Evolutionary conservation across 495 filamentous ascomycete species (phyloP).

Genomic region (Penicillium coprophilum): DNA sequence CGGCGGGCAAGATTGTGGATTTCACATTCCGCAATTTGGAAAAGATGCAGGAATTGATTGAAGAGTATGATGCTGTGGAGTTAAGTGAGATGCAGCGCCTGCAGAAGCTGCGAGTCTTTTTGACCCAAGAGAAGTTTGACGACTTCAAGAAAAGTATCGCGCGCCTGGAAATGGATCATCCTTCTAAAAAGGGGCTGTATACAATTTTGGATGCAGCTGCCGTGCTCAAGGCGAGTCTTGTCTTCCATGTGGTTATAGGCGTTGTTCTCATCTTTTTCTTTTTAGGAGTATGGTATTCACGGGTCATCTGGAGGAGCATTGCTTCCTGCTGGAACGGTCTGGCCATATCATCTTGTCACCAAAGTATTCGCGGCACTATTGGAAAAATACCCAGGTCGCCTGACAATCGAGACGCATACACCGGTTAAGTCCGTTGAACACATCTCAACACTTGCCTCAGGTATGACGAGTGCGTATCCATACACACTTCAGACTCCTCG

Average conservation of each 20-base stretch:
- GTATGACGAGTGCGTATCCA: slow-evolving; percentile 11
- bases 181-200: slow-evolving; percentile 29
- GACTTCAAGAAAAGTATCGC: slow-evolving; percentile 28
- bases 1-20: slow-evolving; percentile 29
- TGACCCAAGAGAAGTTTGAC: slow-evolving; percentile 24
- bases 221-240: slow-evolving; percentile 18
- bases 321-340: slow-evolving; percentile 52
- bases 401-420: slow-evolving; percentile 79
- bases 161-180: slow-evolving; percentile 29
- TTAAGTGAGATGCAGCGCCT: slow-evolving; percentile 29
- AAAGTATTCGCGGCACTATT: slow-evolving; percentile 61
- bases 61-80: slow-evolving; percentile 27
- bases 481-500: slow-evolving; percentile 59
- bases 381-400: slow-evolving; percentile 33
- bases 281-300: slow-evolving; percentile 39
- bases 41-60: slow-evolving; percentile 29
- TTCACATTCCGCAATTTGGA: slow-evolving; percentile 35
- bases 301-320: slow-evolving; percentile 47
- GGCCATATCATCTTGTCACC: slow-evolving; percentile 80
- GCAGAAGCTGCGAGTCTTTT: slow-evolving; percentile 33
- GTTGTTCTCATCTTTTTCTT: background rate
- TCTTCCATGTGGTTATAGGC: background rate
- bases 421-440: slow-evolving; percentile 50
- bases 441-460: slow-evolving; percentile 12
- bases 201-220: slow-evolving; percentile 26